Evolutionary conservation across 768 basidiomycete genomes (phyloP), one percentile per base, ranked within the genome.

Genomic region (Macrolepiota dolichaula): DNA sequence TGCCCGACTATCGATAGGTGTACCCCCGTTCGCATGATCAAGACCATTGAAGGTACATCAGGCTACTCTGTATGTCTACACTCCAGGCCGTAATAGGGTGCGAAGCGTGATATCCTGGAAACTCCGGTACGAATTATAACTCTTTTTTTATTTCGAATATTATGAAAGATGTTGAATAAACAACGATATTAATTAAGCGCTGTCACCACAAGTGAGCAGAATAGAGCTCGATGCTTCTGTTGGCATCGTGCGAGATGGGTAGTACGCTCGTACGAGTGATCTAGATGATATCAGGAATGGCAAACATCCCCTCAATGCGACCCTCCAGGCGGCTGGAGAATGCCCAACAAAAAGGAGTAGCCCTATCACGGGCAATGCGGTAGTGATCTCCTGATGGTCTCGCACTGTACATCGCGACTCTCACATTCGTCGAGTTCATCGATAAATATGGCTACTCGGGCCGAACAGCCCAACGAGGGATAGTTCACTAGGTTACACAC

Each of bases 241-340:
- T 22, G 22, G 47, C 47, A 25, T 19, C 47, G n/a, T 22, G 55
- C 15, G 55, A 56, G n/a, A 47, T 29, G 3, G 13, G 56, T 13
- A 57, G 32, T 12, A 35, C 2, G 4, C 6, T 24, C 17, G 7
- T 57, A 19, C 25, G 32, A 24, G 15, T n/a, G 17, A 57, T 17
- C 4, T 12, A 2, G 7, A 29, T 17, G 13, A 50, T 36, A n/a
- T 50, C 11, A 11, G 2, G 2, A 3, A 4, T 42, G 7, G 46
- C 2, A 13, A 57, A 57, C 4, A 12, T 22, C 32, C 29, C 47
- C 9, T 57, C 44, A 46, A 57, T 47, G 17, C 50, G 56, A 9
- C 35, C n/a, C 22, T 57, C 56, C 2, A 32, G 56, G 6, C 56
- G 56, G 36, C 46, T 57, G 32, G 50, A 50, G 44, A 57, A 57